Evolutionary conservation across 2,329 filamentous ascomycete genomes (phyloP), one percentile per base, ranked within the genome.

Genomic region (Colletotrichum spinosum): DNA sequence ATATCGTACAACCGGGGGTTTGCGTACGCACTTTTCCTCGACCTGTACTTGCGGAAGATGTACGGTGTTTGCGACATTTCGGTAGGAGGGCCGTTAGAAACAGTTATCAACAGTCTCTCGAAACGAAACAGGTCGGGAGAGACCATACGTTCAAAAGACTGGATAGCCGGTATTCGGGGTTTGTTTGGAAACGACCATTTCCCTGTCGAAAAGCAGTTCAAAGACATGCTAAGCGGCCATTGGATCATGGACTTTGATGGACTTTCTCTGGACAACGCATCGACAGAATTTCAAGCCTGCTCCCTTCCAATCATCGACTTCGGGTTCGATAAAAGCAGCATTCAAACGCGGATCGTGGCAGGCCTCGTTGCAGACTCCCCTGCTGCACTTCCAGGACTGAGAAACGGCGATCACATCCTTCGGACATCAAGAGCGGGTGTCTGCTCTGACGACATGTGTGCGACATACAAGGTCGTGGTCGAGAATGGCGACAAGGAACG

Each of bases 1-100:
- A 68, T 65, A 33, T 55, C 57, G 4, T 61, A 61, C 33, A 61
- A 61, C 51, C 58, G 58, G 13, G 58, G 58, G 8, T 49, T 49
- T 4, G 51, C 58, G 17, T 61, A 61, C 51, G 44, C 55, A 1
- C 51, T 61, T 8, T 61, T 61, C 58, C 11, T 61, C 3, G 58
- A 61, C 37, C n/a, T 61, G 5, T 50, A 55, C 7, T 12, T 55
- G 10, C 44, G 58, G 12, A 55, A 25, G 15, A 50, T 35, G 8
- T 42, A 37, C 7, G 17, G 33, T 13, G 25, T 17, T n/a, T 33
- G 42, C 35, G 58, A 61, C 25, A 50, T 38, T 38, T 13, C 37
- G 9, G 42, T 38, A 2, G 38, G 37, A 6, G 59, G 59, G 15
- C 59, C 59, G 13, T 45, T 61, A 10, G 52, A 61, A 25, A 12